A percentile compares a stretch with the other conserved stretches of the same genome.
Evolutionary conservation across 2,329 filamentous ascomycete genomes (phyloP).

Genomic region (Geoglossum cookeanum): DNA sequence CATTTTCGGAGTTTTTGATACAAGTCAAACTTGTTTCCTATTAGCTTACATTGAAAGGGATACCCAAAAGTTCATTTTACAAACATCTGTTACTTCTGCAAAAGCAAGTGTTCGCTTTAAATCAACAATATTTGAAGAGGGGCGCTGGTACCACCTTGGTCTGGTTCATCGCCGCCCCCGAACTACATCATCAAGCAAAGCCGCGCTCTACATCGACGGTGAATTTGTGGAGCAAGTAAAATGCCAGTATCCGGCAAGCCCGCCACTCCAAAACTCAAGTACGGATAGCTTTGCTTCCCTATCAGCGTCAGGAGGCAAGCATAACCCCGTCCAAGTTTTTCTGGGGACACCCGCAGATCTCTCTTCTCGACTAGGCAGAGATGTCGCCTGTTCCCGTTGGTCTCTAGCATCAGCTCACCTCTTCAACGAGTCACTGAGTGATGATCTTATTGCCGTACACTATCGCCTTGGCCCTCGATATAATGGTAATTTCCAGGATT

Average conservation of each 20-base stretch:
- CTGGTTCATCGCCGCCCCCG: constrained; percentile 68
- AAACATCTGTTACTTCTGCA: constrained; percentile 76
- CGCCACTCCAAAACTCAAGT: constrained; percentile 42
- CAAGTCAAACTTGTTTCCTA: constrained; percentile 80
- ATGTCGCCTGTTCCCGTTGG: constrained; percentile 61
- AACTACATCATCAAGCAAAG: constrained; percentile 57
- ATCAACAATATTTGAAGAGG: constrained; percentile 53
- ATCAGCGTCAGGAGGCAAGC: constrained; percentile 34
- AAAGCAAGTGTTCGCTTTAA: constrained; percentile 90
- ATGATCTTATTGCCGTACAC: constrained; percentile 82
- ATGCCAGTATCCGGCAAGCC: constrained; percentile 66
- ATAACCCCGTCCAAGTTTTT: constrained; percentile 70
- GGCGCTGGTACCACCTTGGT: constrained; percentile 83
- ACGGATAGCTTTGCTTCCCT: constrained; percentile 54
- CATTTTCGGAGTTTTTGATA: constrained; percentile 86
- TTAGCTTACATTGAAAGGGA: constrained; percentile 88
- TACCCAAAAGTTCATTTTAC: constrained; percentile 82
- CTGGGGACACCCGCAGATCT: constrained; percentile 82
- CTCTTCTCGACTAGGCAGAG: constrained; percentile 53
- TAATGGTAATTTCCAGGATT: constrained; percentile 91
- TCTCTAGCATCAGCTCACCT: constrained; percentile 80
- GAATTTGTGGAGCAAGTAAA: constrained; percentile 87
- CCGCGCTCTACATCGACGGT: constrained; percentile 77
- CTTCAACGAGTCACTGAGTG: constrained; percentile 71
- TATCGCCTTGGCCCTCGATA: constrained; percentile 80